Base-by-base conservation (phyloP, 2,329 filamentous ascomycete genomes). In the Colletotrichum acutatum region DNA sequence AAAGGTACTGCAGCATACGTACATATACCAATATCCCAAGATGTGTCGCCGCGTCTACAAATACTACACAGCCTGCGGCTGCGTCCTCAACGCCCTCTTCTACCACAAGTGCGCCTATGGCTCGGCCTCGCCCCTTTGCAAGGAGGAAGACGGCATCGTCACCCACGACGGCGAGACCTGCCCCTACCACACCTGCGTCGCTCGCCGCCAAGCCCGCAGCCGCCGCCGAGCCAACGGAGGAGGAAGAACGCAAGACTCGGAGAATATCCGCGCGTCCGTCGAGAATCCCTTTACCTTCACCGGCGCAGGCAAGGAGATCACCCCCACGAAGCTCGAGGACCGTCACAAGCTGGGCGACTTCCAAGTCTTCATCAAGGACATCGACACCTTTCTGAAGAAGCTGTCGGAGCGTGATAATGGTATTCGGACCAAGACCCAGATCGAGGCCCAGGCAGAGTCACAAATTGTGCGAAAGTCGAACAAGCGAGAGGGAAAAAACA, bases 21-120 rank as follows among this genome's bases (percentile, higher is more conserved):
- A n/a, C 22, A 11, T 16, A 7, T 49, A 9, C 53, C 32, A 5
- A 24, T 11, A 22, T 8, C 14, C 52, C 14, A 26, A 56, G 46
- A 74, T 74, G 72, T 74, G 72, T 32, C 34, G 58, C 28, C 52
- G 54, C 30, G 12, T 68, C 30, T 74, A 72, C 58, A 26, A 30
- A 22, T 46, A 72, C 59, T 74, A 63, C 72, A 54, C 30, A 7
- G 19, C 2, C 32, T 74, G 72, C 32, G 59, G 53, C 42, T 72
- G 72, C 34, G 46, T 68, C 42, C 57, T 74, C 46, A 61, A n/a
- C 14, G 6, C 19, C n/a, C n/a, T 19, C 8, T 34, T 42, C 53
- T 37, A 67, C 54, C 22, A 37, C 30, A 22, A 67, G 32, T 74
- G 72, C 60, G 16, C 26, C 3, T 22, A 65, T 8, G 72, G 68